These are phyloP conservation scores for Aspergillus cavernicola DNA, from an alignment of 495 filamentous ascomycete species.

Conservation along the genomic window DNA sequence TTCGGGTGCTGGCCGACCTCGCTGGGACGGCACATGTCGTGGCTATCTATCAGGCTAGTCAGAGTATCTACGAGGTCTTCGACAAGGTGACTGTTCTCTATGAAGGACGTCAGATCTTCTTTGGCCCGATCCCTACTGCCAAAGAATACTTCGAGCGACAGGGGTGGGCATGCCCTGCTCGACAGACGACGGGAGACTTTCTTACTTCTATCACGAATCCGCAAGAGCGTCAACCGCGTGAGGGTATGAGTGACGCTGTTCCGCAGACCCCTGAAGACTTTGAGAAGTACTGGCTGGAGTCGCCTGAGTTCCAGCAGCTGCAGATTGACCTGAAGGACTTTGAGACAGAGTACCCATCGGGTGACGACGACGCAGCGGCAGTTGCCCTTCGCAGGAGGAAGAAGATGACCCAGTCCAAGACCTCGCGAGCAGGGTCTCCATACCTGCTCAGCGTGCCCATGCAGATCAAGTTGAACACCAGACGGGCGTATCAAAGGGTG, in stretches of 20 bases:
- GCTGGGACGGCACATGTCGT: not conserved
- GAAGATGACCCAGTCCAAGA: conserved; percentile 37
- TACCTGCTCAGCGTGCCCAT: conserved; percentile 44
- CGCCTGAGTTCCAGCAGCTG: conserved; percentile 44
- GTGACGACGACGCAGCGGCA: conserved; percentile 25
- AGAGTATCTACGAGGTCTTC: conserved; percentile 8
- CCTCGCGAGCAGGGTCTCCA: conserved; percentile 37
- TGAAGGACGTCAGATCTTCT: conserved; percentile 10
- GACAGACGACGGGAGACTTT: conserved; percentile 66
- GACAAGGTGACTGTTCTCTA: conserved; percentile 6
- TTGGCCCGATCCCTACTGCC: not conserved
- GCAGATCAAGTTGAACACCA: conserved; percentile 46
- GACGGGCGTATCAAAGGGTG: conserved; percentile 55
- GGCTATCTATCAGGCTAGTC: conserved; percentile 1
- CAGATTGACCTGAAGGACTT: conserved; percentile 47
- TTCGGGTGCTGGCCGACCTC: not conserved
- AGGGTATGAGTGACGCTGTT: conserved; percentile 58
- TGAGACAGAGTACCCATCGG: conserved; percentile 33
- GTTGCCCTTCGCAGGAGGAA: conserved; percentile 30
- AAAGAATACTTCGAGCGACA: not conserved
- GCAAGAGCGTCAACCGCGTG: conserved; percentile 54
- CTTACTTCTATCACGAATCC: conserved; percentile 68
- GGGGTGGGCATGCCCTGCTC: conserved; percentile 56
- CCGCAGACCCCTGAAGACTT: conserved; percentile 71
- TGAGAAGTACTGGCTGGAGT: conserved; percentile 56